Conservation (phyloP, 2,329 filamentous ascomycete genomes). For the Epichloe brachyelytri region DNA sequence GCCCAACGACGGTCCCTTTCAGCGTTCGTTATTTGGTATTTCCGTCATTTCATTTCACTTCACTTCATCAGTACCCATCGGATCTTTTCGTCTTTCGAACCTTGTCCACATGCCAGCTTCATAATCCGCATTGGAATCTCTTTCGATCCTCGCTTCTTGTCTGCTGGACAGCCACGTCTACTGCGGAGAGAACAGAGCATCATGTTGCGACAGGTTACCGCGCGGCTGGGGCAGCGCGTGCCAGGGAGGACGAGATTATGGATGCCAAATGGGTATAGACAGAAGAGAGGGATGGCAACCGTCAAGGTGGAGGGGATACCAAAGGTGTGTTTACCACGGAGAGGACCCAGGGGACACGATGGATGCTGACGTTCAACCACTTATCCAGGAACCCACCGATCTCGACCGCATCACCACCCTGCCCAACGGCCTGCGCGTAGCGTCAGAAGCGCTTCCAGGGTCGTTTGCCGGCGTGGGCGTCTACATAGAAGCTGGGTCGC, state of each 20-base stretch:
- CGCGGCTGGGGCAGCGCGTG: conserved; percentile 17
- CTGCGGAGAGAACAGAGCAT: background rate
- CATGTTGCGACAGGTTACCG: conserved; percentile 25
- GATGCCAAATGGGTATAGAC: conserved; percentile 10
- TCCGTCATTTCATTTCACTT: too few species aligned
- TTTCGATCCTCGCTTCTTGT: background rate
- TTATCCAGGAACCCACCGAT: conserved; percentile 58
- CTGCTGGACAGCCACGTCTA: background rate
- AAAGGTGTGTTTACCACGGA: conserved; percentile 9
- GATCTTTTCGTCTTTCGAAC: too few species aligned
- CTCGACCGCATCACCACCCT: conserved; percentile 81
- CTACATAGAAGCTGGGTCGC: conserved; percentile 88
- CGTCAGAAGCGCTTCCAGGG: conserved; percentile 85
- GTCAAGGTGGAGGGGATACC: conserved; percentile 23
- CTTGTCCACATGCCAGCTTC: too few species aligned
- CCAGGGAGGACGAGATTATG: conserved; percentile 12
- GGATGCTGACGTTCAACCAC: background rate
- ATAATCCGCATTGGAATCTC: too few species aligned
- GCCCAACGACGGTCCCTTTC: too few species aligned
- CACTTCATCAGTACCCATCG: too few species aligned
- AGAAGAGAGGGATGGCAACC: conserved; percentile 16
- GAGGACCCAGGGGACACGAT: background rate
- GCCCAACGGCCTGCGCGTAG: conserved; percentile 84
- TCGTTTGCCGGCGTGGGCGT: conserved; percentile 92
- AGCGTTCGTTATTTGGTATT: too few species aligned